Conservation (phyloP, 139 green algal genomes). For the Chlamydomonas schloesseri region DNA sequence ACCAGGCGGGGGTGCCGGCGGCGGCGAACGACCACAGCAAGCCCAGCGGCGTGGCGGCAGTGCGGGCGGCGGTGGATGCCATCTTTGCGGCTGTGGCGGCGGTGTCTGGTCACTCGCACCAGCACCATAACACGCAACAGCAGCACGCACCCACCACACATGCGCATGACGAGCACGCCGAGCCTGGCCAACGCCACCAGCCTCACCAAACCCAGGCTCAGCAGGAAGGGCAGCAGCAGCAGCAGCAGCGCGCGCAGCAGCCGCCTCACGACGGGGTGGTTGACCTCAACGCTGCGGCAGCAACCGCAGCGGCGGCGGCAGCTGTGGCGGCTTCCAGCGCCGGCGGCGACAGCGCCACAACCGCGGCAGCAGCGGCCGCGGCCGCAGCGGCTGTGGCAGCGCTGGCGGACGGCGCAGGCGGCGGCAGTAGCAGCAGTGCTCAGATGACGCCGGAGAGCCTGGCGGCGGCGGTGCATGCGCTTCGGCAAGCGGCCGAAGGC, state of each 20-base stretch:
- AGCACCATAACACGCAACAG: background rate
- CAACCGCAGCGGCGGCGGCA: background rate
- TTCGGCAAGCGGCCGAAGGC: background rate
- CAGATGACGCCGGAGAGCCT: background rate
- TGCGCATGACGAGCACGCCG: background rate
- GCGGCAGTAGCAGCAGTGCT: background rate
- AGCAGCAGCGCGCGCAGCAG: background rate
- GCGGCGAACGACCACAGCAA: background rate
- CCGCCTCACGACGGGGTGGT: no score
- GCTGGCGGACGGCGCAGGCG: background rate
- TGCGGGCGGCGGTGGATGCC: background rate
- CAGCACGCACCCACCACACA: background rate
- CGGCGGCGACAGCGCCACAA: background rate
- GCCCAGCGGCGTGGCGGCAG: background rate
- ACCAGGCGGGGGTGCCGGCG: background rate
- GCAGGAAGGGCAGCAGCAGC: slow-evolving; percentile 29
- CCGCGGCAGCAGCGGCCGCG: background rate
- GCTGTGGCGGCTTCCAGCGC: background rate
- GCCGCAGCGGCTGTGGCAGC: background rate
- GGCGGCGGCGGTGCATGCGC: background rate
- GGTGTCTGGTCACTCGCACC: background rate
- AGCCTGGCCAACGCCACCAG: slow-evolving; percentile 28
- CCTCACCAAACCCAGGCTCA: no score
- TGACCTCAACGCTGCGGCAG: background rate
- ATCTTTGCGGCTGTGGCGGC: background rate